Base-by-base conservation (phyloP, 1,284 basidiomycete species). In the Sanghuangporus baumii region DNA sequence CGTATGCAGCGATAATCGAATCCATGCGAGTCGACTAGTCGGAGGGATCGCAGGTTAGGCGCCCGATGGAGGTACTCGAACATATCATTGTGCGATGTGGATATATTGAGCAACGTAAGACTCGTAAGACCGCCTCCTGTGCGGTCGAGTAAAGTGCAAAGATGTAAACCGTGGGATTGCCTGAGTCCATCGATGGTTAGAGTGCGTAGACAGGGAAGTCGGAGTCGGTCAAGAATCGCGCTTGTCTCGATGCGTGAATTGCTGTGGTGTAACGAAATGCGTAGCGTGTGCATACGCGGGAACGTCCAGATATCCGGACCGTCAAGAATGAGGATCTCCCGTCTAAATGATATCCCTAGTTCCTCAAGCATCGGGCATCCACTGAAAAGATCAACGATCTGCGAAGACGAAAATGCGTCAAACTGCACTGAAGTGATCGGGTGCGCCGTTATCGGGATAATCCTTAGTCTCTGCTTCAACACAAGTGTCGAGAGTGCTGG, bases 331-430 rank as follows among this genome's bases (percentile, higher is more conserved):
- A 50, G n/a, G 14, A 61, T 20, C 46, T 47, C 57, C 36, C 34
- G 9, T 36, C 26, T 59, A 57, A 63, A 63, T 14, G 38, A 34
- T 16, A 63, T 59, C 18, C 41, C 40, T 41, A 63, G 38, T 12
- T 59, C 62, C 50, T 59, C 62, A 16, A 63, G 62, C n/a, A 55
- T 38, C 20, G 57, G 52, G 31, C 62, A 63, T 14, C 57, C 57
- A 20, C 56, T 48, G 37, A 61, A 57, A 9, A 61, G 60, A 37
- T 56, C 60, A 50, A 54, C 40, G 41, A 61, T 43, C 47, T 61
- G 60, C 18, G 43, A 47, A 11, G 52, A 55, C 2, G 60, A 48
- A 40, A 61, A 61, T 1, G 60, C 60, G 37, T 61, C 52, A 23
- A 61, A 61, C 8, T 61, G 52, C 3, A 61, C 43, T 23, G 60